Evolutionary conservation across 352 stramenopile genomes (phyloP), one percentile per base, ranked within the genome.

Genomic region (Salisapilia sapeloensis): DNA sequence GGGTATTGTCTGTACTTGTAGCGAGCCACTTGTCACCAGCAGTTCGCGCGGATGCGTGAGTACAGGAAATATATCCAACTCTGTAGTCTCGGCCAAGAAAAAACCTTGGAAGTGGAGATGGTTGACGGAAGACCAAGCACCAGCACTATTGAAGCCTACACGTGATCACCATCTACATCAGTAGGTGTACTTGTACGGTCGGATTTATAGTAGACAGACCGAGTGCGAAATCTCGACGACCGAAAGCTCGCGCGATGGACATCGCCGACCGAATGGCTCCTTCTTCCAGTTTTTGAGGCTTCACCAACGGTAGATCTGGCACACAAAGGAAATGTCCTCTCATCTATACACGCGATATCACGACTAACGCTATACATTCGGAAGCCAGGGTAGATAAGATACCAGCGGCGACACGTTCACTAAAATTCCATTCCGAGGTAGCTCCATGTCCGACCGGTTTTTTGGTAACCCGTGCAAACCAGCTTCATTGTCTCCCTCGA

Each of bases 111-210:
- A 57, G 21, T 85, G 70, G 29, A 74, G 70, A 34, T 85, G 65
- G 30, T 82, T 78, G 7, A 85, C 70, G 3, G 65, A 82, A 6
- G 70, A 77, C 70, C 70, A 85, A 11, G 70, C 70, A 13, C 70
- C 70, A 18, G 48, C 43, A 32, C 70, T 78, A 38, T 85, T 85
- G 41, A 81, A 85, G 4, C 65, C 70, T 62, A 19, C 14, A 29
- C 24, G 13, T 12, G 24, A 28, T 13, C 10, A 28, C 10, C 10
- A 28, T 13, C n/a, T n/a, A 28, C 22, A 6, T 13, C 4, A 28
- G 13, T 6, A 1, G 29, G 5, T 19, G 11, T 33, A 14, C 37
- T 19, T 43, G 9, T 21, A 9, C 11, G 36, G 21, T 26, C 8
- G 16, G 13, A 28, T 10, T 35, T 4, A 11, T 9, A 42, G 36